Percentiles rank a stretch among this genome's conserved stretches.
These are phyloP conservation scores for Solanum piurae DNA, from an alignment of 257 asterid genomes.

Conservation along the genomic window DNA sequence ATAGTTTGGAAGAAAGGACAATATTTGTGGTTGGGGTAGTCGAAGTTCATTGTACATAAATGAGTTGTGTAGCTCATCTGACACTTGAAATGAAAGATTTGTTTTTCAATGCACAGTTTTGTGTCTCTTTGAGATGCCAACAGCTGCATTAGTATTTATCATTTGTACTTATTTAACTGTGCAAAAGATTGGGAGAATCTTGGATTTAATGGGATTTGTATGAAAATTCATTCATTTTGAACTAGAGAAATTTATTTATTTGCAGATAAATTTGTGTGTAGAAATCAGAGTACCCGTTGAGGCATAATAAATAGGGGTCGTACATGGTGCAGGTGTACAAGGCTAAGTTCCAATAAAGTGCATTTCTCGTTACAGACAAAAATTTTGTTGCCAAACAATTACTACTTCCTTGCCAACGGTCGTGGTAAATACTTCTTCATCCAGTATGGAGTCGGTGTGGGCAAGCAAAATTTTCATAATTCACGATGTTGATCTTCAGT, in stretches of 20 bases:
- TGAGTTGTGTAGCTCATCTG: not conserved
- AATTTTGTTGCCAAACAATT: not conserved
- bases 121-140: not conserved
- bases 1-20: not conserved
- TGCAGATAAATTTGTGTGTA: not conserved
- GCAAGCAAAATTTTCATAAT: no score
- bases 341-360: not conserved
- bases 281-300: not conserved
- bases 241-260: no score
- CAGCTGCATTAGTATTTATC: not conserved
- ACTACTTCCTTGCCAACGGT: not conserved
- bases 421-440: not conserved
- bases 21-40: not conserved
- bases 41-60: not conserved
- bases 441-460: no score
- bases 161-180: not conserved
- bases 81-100: not conserved
- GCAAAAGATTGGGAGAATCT: not conserved
- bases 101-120: not conserved
- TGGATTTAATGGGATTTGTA: not conserved
- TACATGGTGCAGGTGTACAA: not conserved
- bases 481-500: not conserved
- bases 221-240: no score
- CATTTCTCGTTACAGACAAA: not conserved
- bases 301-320: not conserved